Evolutionary conservation across 2,329 filamentous ascomycete genomes (phyloP).

Genomic region (Mycogone perniciosa): DNA sequence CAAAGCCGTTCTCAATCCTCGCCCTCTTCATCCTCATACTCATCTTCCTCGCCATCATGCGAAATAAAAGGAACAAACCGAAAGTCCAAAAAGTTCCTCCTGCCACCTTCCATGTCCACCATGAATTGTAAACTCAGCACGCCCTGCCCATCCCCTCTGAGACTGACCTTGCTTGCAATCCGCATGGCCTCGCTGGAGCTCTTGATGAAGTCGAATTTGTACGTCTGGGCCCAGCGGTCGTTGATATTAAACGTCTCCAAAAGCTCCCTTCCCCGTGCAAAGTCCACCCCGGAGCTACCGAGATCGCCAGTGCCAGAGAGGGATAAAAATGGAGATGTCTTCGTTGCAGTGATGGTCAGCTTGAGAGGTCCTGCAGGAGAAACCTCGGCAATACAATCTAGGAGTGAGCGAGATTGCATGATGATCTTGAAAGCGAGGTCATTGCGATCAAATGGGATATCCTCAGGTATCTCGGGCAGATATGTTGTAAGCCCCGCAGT

Average conservation of each 20-base stretch:
- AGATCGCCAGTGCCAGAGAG: slow-evolving; percentile 58
- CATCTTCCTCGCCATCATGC: slow-evolving; percentile 43
- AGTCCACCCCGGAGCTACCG: slow-evolving; percentile 59
- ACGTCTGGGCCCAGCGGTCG: slow-evolving; percentile 60
- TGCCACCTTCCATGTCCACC: slow-evolving; percentile 72
- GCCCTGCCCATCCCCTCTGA: slow-evolving; percentile 80
- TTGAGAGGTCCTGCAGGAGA: slow-evolving; percentile 64
- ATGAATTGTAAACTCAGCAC: slow-evolving; percentile 95
- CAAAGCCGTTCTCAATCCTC: slow-evolving; percentile 11
- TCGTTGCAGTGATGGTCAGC: slow-evolving; percentile 61
- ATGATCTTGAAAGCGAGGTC: slow-evolving; percentile 86
- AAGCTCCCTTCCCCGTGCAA: slow-evolving; percentile 57
- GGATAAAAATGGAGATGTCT: slow-evolving; percentile 63
- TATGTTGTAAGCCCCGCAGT: slow-evolving; percentile 90
- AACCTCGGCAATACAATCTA: slow-evolving; percentile 66
- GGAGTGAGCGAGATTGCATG: slow-evolving; percentile 70
- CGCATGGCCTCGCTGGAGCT: slow-evolving; percentile 89
- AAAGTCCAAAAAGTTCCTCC: slow-evolving; percentile 73
- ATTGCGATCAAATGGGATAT: slow-evolving; percentile 83
- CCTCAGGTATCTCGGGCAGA: slow-evolving; percentile 63
- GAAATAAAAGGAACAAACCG: slow-evolving; percentile 68
- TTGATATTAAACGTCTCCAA: slow-evolving; percentile 68
- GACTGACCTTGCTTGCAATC: slow-evolving; percentile 83
- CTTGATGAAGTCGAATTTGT: slow-evolving; percentile 82
- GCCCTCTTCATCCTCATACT: slow-evolving; percentile 17